Percentiles rank a stretch among this genome's conserved stretches.
phyloP scores from a whole-genome alignment of 2,329 filamentous ascomycete genomes.

The Cladosporium sp. region DNA sequence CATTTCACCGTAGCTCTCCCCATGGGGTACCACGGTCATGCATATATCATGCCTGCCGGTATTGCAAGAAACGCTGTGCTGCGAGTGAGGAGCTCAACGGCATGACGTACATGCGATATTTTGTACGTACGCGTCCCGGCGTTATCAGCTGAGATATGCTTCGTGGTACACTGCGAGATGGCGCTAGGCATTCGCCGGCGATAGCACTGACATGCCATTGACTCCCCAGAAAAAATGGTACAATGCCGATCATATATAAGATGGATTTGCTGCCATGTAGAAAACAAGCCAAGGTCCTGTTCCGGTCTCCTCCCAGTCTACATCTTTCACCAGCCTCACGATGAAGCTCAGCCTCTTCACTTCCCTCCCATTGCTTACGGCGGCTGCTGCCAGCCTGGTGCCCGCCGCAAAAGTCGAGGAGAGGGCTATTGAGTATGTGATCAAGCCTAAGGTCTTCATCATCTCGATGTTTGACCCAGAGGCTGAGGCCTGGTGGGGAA shows the following conservation, averaged over 20 bases:
- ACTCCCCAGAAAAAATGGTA: not conserved
- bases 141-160: not conserved
- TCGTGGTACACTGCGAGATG: not conserved
- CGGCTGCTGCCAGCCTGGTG: slow-evolving; percentile 2
- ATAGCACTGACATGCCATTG: not conserved
- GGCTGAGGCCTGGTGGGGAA: slow-evolving; percentile 47
- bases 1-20: too few species aligned
- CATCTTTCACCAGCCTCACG: not conserved
- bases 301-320: not conserved
- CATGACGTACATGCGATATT: not conserved
- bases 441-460: slow-evolving; percentile 59
- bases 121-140: not conserved
- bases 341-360: not conserved
- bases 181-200: not conserved
- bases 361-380: not conserved
- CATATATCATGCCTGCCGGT: not conserved
- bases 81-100: not conserved
- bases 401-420: not conserved
- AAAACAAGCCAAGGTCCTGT: not conserved
- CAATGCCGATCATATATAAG: not conserved
- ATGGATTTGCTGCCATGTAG: not conserved
- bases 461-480: slow-evolving; percentile 53
- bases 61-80: too few species aligned
- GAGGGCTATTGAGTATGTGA: slow-evolving; percentile 7
- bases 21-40: not conserved